phyloP scores from a whole-genome alignment of 495 filamentous ascomycete species.

The Aspergillus ostianus region DNA sequence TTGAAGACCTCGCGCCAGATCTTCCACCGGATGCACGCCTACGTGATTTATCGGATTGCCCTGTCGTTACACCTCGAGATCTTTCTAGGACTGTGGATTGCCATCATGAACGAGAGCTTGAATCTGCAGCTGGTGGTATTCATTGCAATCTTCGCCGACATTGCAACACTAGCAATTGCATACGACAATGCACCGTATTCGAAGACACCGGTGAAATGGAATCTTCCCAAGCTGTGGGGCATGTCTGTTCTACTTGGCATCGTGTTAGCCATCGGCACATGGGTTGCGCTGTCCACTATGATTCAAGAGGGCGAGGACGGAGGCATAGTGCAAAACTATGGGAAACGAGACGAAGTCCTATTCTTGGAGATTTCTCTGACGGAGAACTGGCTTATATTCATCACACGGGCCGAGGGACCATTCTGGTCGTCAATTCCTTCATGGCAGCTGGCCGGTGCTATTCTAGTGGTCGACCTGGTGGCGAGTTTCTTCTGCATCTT shows the following conservation, averaged over 20 bases:
- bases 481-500: slow-evolving; percentile 81
- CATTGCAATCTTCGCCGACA: slow-evolving; percentile 92
- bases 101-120: slow-evolving; percentile 75
- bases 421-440: slow-evolving; percentile 86
- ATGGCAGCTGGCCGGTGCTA: slow-evolving; percentile 73
- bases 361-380: slow-evolving; percentile 90
- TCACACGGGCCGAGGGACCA: slow-evolving; percentile 82
- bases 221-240: slow-evolving; percentile 88
- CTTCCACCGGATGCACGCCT: slow-evolving; percentile 96
- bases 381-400: slow-evolving; percentile 97
- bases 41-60: slow-evolving; percentile 94
- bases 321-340: slow-evolving; percentile 85
- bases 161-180: slow-evolving; percentile 88
- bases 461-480: slow-evolving; percentile 75
- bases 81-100: slow-evolving; percentile 89
- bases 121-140: slow-evolving; percentile 87
- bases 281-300: slow-evolving; percentile 81
- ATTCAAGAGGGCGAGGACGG: slow-evolving; percentile 60
- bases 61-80: slow-evolving; percentile 87
- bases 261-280: slow-evolving; percentile 77
- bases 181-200: slow-evolving; percentile 92
- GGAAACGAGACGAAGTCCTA: slow-evolving; percentile 75
- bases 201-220: slow-evolving; percentile 88
- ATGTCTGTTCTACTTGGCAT: slow-evolving; percentile 81
- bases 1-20: slow-evolving; percentile 94